Conservation (phyloP, 2,329 filamentous ascomycete genomes). For the Hymenoscyphus scutula region DNA sequence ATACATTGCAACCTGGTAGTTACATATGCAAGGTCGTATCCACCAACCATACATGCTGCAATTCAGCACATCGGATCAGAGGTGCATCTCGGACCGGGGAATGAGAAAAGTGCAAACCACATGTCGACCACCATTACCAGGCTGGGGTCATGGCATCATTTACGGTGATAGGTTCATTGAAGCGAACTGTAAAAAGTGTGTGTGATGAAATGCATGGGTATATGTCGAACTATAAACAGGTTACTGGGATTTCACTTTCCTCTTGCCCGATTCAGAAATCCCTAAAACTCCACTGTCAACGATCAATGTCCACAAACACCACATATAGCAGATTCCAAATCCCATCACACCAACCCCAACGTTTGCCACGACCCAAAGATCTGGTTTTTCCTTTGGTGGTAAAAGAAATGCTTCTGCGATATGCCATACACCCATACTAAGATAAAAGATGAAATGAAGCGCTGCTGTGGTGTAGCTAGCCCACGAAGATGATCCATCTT, state of each 20-base stretch:
- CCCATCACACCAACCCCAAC: constrained; percentile 81
- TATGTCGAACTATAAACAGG: constrained; percentile 28
- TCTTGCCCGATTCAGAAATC: constrained; percentile 23
- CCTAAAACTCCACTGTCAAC: constrained; percentile 48
- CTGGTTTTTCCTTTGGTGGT: constrained; percentile 76
- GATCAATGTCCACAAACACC: constrained; percentile 73
- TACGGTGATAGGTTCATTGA: neutral
- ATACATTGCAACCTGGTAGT: neutral
- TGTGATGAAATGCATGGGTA: constrained; percentile 19
- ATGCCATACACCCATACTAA: constrained; percentile 79
- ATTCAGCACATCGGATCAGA: neutral
- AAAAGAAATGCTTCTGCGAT: constrained; percentile 64
- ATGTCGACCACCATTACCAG: neutral
- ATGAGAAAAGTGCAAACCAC: neutral
- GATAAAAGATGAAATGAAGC: constrained; percentile 74
- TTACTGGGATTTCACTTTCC: constrained; percentile 31
- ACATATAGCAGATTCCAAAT: constrained; percentile 84
- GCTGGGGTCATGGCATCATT: neutral
- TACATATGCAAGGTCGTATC: neutral
- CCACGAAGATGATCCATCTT: constrained; percentile 46
- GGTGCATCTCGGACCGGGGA: neutral
- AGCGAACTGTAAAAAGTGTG: neutral
- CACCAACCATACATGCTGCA: neutral
- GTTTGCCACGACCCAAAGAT: constrained; percentile 92
- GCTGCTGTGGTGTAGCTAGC: constrained; percentile 59